Percentiles rank a stretch among this genome's conserved stretches.
Evolutionary conservation across 2,329 filamentous ascomycete genomes (phyloP).

Genomic region (Aureobasidium sp.): DNA sequence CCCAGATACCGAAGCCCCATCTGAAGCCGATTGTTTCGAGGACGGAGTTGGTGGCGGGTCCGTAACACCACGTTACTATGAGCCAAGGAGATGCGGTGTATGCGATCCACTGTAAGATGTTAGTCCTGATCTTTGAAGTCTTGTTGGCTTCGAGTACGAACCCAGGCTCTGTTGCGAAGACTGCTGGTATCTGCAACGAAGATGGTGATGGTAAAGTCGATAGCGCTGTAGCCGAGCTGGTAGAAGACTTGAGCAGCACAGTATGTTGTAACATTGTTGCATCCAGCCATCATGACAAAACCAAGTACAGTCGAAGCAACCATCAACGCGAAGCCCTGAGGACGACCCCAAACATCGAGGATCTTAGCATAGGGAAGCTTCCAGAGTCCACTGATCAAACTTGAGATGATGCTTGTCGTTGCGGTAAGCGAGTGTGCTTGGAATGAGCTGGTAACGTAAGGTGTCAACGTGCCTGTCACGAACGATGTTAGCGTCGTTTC

Average conservation of each 20-base stretch:
- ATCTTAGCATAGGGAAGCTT: slow-evolving; percentile 44
- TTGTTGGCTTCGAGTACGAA: neutral
- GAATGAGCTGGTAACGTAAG: slow-evolving; percentile 46
- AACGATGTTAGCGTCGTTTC: neutral
- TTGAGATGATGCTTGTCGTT: slow-evolving; percentile 39
- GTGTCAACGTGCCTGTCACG: slow-evolving; percentile 31
- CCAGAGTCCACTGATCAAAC: slow-evolving; percentile 39
- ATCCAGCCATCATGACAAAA: slow-evolving; percentile 33
- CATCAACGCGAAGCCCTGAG: slow-evolving; percentile 43
- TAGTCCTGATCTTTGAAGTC: neutral
- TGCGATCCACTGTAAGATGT: slow-evolving; percentile 29
- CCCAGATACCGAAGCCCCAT: slow-evolving; percentile 36
- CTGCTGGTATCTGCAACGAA: slow-evolving; percentile 38
- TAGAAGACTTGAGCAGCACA: slow-evolving; percentile 36
- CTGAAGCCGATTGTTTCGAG: slow-evolving; percentile 29
- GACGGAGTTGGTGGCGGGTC: slow-evolving; percentile 31
- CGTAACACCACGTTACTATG: slow-evolving; percentile 33
- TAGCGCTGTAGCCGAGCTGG: slow-evolving; percentile 33
- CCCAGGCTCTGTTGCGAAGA: slow-evolving; percentile 32
- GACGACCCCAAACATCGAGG: slow-evolving; percentile 46
- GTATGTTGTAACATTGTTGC: slow-evolving; percentile 32
- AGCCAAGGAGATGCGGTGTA: slow-evolving; percentile 37
- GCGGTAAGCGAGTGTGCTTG: slow-evolving; percentile 38
- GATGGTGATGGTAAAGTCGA: slow-evolving; percentile 35
- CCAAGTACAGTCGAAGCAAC: slow-evolving; percentile 29